Base-by-base conservation (phyloP, 257 asterid species). In the Solanum corneliomulleri region DNA sequence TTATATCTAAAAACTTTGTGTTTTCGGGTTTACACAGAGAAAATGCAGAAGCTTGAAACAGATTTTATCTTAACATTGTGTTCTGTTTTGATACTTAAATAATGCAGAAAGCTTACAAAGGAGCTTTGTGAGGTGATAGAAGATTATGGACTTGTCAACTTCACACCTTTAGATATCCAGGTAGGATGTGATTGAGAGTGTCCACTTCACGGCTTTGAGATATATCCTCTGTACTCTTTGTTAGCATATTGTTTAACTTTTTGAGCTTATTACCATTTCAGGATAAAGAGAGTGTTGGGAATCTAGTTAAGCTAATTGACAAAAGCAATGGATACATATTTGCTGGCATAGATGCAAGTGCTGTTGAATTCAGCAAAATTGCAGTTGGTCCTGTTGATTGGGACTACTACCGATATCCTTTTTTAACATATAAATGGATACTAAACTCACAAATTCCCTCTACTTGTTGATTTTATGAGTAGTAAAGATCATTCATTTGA, bases 321-420 rank as follows among this genome's bases (percentile, higher is more conserved):
- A 96, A 97, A 94, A 93, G 89, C 92, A 97, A 96, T 23, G 99
- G 99, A 33, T 97, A 95, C 88, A 94, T 97, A 91, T 97, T 96
- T 87, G 94, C 96, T 15, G 93, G 99, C 87, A 94, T 95, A 20
- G 98, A 97, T 21, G 95, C 93, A 56, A 96, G 94, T 87, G 99
- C 98, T 14, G 94, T 95, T 35, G 99, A 93, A 85, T 97, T 97
- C 91, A 95, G 99, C 94, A 97, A 97, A 92, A 88, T 97, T 31
- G 98, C 99, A 42, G 98, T 97, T 47, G 93, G 97, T n/a, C 89
- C 96, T 2, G 92, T 89, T 87, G 98, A 96, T 86, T 97, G 98
- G 97, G 99, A 97, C 87, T 97, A 97, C 87, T 93, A 95, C 31
- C 91, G 99, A 97, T 97, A 97, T 97, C 99, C 99, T 97, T 96